phyloP scores from a whole-genome alignment of 495 filamentous ascomycete genomes.

The Aspergillus coremiiformis region DNA sequence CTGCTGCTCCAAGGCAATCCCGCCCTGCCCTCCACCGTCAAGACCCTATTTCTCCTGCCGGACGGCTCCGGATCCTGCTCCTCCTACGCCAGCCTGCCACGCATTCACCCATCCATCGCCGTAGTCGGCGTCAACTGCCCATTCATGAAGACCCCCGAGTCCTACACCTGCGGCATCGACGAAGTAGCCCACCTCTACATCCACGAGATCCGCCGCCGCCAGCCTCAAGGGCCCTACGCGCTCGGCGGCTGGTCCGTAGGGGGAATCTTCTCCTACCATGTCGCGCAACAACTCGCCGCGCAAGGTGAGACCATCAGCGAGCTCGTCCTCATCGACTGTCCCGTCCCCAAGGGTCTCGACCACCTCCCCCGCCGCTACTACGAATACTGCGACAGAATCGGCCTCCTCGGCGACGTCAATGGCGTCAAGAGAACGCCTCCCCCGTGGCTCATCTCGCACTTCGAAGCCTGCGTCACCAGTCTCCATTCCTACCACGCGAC shows the following conservation, averaged over 20 bases:
- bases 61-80: constrained; percentile 68
- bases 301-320: constrained; percentile 22
- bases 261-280: constrained; percentile 39
- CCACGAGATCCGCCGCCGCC: constrained; percentile 53
- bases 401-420: constrained; percentile 40
- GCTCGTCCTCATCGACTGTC: constrained; percentile 34
- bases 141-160: constrained; percentile 50
- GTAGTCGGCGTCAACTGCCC: constrained; percentile 60
- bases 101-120: constrained; percentile 32
- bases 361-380: constrained; percentile 23
- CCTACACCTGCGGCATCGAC: constrained; percentile 22
- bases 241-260: constrained; percentile 53
- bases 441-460: constrained; percentile 28
- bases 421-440: constrained; percentile 19
- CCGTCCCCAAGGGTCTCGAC: constrained; percentile 20
- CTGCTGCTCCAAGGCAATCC: constrained; percentile 47
- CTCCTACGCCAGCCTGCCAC: constrained; percentile 51
- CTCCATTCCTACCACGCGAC: constrained; percentile 25
- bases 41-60: constrained; percentile 65
- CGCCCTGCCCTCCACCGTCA: constrained; percentile 40
- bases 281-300: constrained; percentile 22
- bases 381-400: constrained; percentile 33
- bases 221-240: constrained; percentile 59
- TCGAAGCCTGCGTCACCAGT: constrained; percentile 24
- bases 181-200: constrained; percentile 48